These are phyloP conservation scores for Salix dunnii DNA, from an alignment of 345 rosid species.

Conservation along the genomic window DNA sequence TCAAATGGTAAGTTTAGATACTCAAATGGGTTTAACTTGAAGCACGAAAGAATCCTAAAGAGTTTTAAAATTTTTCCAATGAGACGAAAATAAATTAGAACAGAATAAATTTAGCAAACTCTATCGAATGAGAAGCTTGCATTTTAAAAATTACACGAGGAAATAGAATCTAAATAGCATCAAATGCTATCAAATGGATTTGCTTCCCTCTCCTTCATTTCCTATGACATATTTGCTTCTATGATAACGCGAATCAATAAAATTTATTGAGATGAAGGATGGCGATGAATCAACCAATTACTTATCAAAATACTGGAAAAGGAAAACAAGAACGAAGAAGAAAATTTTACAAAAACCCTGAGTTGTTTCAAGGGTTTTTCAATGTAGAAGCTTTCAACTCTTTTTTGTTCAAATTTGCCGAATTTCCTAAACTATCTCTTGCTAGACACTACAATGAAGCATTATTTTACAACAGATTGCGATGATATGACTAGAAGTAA, in stretches of 20 bases:
- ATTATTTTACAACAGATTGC: neutral
- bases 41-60: constrained; percentile 88
- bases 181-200: too few species aligned
- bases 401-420: neutral
- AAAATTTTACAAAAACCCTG: neutral
- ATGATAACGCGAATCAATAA: neutral
- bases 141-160: neutral
- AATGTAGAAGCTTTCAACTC: too few species aligned
- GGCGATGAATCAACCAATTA: neutral
- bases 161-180: neutral
- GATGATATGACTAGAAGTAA: neutral
- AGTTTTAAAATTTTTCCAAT: neutral
- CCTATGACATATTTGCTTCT: neutral
- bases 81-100: neutral
- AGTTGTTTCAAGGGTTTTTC: neutral
- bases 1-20: constrained; percentile 70
- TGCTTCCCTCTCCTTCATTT: too few species aligned
- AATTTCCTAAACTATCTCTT: neutral
- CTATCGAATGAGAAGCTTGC: neutral
- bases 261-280: neutral
- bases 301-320: neutral
- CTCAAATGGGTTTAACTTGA: constrained; percentile 95
- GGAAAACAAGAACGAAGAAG: neutral
- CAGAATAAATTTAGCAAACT: neutral
- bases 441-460: neutral